Evolutionary conservation across 1,139 yeast species (phyloP), one percentile per base, ranked within the genome.

Genomic region (Geotrichum restrictum): DNA sequence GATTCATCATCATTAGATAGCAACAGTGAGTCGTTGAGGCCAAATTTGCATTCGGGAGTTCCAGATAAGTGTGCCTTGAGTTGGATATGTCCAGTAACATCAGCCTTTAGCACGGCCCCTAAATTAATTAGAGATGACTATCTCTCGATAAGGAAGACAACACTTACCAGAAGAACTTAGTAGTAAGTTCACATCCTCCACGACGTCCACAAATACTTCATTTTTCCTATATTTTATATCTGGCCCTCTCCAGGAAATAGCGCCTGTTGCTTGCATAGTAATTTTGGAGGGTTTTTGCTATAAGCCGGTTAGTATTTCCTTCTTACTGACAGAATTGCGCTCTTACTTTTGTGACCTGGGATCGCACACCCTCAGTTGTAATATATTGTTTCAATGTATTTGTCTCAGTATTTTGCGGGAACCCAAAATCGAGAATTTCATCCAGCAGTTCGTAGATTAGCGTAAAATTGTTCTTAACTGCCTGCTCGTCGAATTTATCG

Each of bases 181-280:
- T 53, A 89, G 72, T 31, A 88, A 78, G 61, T 82, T 83, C 53
- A 91, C 77, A 55, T 81, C 81, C 65, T 91, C 98, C 54, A 79
- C 76, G 8, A 91, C 87, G 61, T 86, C 86, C 54, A 91, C 73
- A 62, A 78, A 84, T 18, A 88, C 82, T 68, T 88, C 95, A 68
- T 91, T 88, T 59, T 88, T 81, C 55, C 94, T 78, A 67, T 89
- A 86, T 65, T 83, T 85, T 64, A 88, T 79, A 13, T 85, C 93
- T 7, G 74, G 67, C 16, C 79, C 71, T 56, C 96, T 75, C 96
- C 96, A 88, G 1, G 93, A 74, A 1, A 76, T 69, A 13, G 75
- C 73, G 4, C 73, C 71, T 1, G 75, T 69, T 6, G 74, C 73
- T 46, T 71, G 74, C 62, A 63, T 65, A 13, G 75, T 70, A 55